Evolutionary conservation across 1,139 yeast genomes (phyloP), one percentile per base, ranked within the genome.

Genomic region (Debaryomycetaceae sp.): DNA sequence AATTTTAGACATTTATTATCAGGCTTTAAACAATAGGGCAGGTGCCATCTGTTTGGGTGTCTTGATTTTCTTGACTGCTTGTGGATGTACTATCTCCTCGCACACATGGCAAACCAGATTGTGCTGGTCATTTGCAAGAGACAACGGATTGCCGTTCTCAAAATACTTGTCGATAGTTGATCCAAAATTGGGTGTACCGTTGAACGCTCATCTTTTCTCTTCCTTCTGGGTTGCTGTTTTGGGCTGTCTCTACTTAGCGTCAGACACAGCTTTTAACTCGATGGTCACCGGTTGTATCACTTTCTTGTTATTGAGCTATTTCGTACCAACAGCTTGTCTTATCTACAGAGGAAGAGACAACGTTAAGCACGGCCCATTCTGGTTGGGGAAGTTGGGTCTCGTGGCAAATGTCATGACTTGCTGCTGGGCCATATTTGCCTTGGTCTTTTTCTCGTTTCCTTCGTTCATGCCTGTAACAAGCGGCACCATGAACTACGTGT

Each of bases 81-180:
- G 65, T 46, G 73, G 73, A 9, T 71, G 76, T 56, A 71, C 70
- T 40, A 64, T 71, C 50, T 63, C 74, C 6, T 67, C 73, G 27
- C 75, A 70, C 49, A 70, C 76, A 7, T 71, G 76, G 76, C 76
- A 70, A 56, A 71, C 89, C 39, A 76, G 90, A 65, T 68, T 85
- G 54, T 80, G 88, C 57, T 86, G 95, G 93, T 83, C 91, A 6
- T 87, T 85, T 63, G 78, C 90, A 24, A 81, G 93, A 67, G 93
- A 86, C 65, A 66, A 68, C 46, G 78, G 78, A 17, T 64, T 73
- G 52, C 78, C 77, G 37, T 63, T 65, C 41, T 69, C 76, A 49
- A 69, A 68, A 52, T 64, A 66, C 51, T 69, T 70, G 55, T 63
- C 75, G 22, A 58, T 65, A 38, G 64, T 72, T 37, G 73, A 72